phyloP scores from a whole-genome alignment of 495 filamentous ascomycete genomes.

The Hyaloscypha hepaticicola region DNA sequence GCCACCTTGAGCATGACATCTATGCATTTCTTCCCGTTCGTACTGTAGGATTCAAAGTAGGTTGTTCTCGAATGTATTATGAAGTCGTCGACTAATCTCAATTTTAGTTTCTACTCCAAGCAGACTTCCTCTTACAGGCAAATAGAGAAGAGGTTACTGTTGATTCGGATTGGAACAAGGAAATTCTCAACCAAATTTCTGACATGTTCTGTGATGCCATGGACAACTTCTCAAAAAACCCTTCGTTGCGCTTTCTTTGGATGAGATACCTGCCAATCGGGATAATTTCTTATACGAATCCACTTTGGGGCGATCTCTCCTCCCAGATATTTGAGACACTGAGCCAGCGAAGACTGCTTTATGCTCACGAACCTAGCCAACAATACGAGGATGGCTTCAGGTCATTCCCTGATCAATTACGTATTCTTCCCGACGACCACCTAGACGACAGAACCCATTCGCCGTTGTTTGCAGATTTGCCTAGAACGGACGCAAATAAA shows the following conservation, averaged over 20 bases:
- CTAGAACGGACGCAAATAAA: background rate
- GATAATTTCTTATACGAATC: background rate
- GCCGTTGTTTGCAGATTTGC: slow-evolving; percentile 10
- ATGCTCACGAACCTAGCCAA: background rate
- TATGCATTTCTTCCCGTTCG: slow-evolving; percentile 16
- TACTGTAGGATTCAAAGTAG: slow-evolving; percentile 7
- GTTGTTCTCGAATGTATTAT: background rate
- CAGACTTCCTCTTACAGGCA: slow-evolving; percentile 17
- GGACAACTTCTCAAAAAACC: background rate
- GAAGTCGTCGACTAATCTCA: background rate
- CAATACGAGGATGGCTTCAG: background rate
- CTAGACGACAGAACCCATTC: background rate
- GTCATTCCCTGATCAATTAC: background rate
- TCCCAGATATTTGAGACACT: background rate
- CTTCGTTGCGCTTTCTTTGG: slow-evolving; percentile 9
- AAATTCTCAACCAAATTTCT: background rate
- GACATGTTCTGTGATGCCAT: slow-evolving; percentile 1
- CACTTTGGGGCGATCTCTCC: background rate
- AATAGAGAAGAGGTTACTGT: slow-evolving; percentile 1
- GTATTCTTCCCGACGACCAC: background rate
- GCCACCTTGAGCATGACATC: background rate
- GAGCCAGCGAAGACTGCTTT: background rate
- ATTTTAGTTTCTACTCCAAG: slow-evolving; percentile 18
- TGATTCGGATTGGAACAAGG: slow-evolving; percentile 11
- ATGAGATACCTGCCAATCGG: slow-evolving; percentile 12